phyloP scores from a whole-genome alignment of 2,329 filamentous ascomycete genomes.

The Pleoardoris graminearum region DNA sequence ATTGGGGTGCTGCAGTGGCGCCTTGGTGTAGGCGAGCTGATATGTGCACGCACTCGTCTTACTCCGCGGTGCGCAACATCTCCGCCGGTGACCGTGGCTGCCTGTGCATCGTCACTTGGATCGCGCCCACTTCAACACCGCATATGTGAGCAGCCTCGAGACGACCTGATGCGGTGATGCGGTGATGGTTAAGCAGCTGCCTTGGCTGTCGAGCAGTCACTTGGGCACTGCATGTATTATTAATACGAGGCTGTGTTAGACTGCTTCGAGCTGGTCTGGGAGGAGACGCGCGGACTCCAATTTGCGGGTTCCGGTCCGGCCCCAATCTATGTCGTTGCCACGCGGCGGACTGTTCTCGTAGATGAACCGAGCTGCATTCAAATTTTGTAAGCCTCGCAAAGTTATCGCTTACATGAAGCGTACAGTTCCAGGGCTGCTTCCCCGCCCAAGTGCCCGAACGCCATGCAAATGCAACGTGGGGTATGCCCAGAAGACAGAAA shows the following conservation, averaged over 20 bases:
- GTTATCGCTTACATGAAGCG: background rate
- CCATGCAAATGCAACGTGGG: slow-evolving; percentile 7
- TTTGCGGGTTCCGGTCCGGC: background rate
- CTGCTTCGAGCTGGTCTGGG: background rate
- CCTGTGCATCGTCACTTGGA: background rate
- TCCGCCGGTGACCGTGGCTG: background rate
- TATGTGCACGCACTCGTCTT: background rate
- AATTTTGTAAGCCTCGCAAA: too few species aligned
- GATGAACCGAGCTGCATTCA: too few species aligned
- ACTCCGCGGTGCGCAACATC: background rate
- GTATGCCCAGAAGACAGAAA: slow-evolving; percentile 10
- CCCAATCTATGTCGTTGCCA: background rate
- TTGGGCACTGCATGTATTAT: background rate
- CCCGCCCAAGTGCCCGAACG: background rate
- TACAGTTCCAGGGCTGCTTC: background rate
- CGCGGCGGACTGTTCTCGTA: background rate
- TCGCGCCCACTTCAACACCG: background rate
- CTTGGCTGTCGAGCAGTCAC: background rate
- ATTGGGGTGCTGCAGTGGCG: background rate
- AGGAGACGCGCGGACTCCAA: background rate
- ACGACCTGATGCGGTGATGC: background rate
- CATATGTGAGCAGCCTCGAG: background rate
- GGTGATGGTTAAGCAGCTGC: background rate
- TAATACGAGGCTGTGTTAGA: background rate
- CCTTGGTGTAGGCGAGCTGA: background rate